phyloP scores from a whole-genome alignment of 2,329 filamentous ascomycete species.

The Cladophialophora chaetospira region DNA sequence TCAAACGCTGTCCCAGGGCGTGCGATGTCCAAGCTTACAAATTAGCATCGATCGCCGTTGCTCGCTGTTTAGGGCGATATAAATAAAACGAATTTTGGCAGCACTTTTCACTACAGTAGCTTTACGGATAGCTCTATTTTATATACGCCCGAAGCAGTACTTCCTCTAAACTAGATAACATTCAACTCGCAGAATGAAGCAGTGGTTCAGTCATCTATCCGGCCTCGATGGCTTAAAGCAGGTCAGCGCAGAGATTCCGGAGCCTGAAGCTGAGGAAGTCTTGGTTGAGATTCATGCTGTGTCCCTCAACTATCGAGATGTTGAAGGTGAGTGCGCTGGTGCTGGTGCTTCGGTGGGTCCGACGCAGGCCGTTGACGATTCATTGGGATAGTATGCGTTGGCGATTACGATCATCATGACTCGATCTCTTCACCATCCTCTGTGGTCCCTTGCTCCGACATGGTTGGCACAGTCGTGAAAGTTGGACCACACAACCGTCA shows the following conservation, averaged over 20 bases:
- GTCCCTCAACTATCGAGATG: conserved; percentile 54
- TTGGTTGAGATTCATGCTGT: conserved; percentile 63
- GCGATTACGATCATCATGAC: conserved; percentile 20
- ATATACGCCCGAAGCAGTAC: too few species aligned
- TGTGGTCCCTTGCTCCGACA: conserved; percentile 44
- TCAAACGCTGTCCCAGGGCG: too few species aligned
- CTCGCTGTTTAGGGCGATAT: too few species aligned
- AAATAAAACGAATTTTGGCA: too few species aligned
- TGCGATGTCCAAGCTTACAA: too few species aligned
- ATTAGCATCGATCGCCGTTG: too few species aligned
- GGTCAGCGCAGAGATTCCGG: neutral
- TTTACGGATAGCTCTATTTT: too few species aligned
- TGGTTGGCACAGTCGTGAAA: conserved; percentile 44
- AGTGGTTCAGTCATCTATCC: neutral
- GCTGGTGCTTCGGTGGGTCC: neutral
- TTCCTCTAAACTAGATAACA: too few species aligned
- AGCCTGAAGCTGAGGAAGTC: conserved; percentile 54
- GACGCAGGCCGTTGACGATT: neutral
- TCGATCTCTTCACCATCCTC: neutral
- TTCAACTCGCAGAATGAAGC: neutral
- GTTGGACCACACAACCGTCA: conserved; percentile 37
- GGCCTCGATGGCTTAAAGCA: neutral
- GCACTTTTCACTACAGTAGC: too few species aligned
- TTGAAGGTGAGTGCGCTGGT: conserved; percentile 36
- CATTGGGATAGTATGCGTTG: neutral